phyloP scores from a whole-genome alignment of 306 rosid genomes.

The Canavalia gladiata region DNA sequence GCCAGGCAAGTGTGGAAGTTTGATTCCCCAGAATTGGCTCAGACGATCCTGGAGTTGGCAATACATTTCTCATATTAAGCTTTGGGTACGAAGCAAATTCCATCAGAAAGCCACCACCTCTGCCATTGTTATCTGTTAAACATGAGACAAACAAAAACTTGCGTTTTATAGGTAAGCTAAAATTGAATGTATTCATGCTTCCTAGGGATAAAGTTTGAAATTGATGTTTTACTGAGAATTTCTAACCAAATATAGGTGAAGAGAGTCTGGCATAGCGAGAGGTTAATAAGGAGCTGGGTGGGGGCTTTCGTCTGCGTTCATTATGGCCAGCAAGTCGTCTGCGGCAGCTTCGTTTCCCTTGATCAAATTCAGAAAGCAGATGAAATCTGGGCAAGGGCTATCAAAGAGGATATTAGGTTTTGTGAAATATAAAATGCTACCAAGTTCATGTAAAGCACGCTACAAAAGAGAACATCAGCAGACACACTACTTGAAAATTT shows the following conservation, averaged over 20 bases:
- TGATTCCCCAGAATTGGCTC: slow-evolving; percentile 63
- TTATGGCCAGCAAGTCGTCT: slow-evolving; percentile 96
- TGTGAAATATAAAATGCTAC: background rate
- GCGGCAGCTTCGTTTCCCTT: slow-evolving; percentile 95
- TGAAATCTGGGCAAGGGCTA: slow-evolving; percentile 76
- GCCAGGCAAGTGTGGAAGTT: slow-evolving; percentile 64
- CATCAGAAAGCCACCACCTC: slow-evolving; percentile 79
- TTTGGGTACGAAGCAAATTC: slow-evolving; percentile 77
- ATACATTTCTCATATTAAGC: slow-evolving; percentile 61
- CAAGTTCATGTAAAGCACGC: background rate
- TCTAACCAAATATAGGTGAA: slow-evolving; percentile 70
- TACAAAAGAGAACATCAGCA: slow-evolving; percentile 2
- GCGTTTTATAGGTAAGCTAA: slow-evolving; percentile 6
- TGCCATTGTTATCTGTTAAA: slow-evolving; percentile 63
- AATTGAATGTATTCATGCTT: background rate
- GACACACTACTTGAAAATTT: background rate
- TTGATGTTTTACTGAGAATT: slow-evolving; percentile 41
- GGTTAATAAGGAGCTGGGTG: slow-evolving; percentile 74
- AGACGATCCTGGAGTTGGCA: slow-evolving; percentile 56
- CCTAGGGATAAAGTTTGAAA: background rate
- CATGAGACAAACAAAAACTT: slow-evolving; percentile 41
- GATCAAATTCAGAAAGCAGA: slow-evolving; percentile 92
- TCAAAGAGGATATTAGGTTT: slow-evolving; percentile 49
- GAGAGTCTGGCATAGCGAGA: slow-evolving; percentile 67
- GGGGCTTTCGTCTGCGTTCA: slow-evolving; percentile 94